Evolutionary conservation across 495 filamentous ascomycete genomes (phyloP).

Genomic region (Penicilliopsis zonata): DNA sequence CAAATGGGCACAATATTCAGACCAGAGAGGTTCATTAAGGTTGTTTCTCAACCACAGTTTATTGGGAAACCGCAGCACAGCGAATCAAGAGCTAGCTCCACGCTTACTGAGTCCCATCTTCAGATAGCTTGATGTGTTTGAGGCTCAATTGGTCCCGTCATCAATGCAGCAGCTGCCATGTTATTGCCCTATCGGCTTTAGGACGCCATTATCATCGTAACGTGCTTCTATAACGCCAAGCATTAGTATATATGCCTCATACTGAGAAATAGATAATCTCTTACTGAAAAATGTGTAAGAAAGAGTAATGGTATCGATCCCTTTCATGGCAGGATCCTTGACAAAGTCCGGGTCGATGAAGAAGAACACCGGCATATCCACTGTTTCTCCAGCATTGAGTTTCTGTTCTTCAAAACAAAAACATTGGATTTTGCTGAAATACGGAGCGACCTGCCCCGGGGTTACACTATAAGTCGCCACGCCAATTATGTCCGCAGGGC

Average conservation of each 20-base stretch:
- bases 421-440: constrained; percentile 99
- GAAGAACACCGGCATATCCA: constrained; percentile 99
- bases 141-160: not conserved
- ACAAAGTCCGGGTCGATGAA: constrained; percentile 95
- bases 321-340: constrained; percentile 82
- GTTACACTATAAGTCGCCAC: constrained; percentile 97
- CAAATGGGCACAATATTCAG: too few relatives aligned
- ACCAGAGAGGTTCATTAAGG: too few relatives aligned
- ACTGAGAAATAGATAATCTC: constrained; percentile 14
- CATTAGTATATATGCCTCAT: not conserved
- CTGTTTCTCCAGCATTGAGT: constrained; percentile 86
- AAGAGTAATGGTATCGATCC: constrained; percentile 87
- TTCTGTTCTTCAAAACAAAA: constrained; percentile 99
- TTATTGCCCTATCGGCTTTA: constrained; percentile 22
- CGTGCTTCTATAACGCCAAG: constrained; percentile 56
- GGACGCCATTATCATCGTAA: constrained; percentile 72
- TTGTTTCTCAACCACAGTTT: too few relatives aligned
- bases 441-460: constrained; percentile 88
- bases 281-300: constrained; percentile 98
- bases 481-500: constrained; percentile 85
- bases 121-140: too few relatives aligned
- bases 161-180: constrained; percentile 4
- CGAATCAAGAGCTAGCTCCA: too few relatives aligned
- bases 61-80: too few relatives aligned
- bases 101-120: too few relatives aligned